Base-by-base conservation (phyloP, 805 yeast genomes). In the Candida lessepsii region DNA sequence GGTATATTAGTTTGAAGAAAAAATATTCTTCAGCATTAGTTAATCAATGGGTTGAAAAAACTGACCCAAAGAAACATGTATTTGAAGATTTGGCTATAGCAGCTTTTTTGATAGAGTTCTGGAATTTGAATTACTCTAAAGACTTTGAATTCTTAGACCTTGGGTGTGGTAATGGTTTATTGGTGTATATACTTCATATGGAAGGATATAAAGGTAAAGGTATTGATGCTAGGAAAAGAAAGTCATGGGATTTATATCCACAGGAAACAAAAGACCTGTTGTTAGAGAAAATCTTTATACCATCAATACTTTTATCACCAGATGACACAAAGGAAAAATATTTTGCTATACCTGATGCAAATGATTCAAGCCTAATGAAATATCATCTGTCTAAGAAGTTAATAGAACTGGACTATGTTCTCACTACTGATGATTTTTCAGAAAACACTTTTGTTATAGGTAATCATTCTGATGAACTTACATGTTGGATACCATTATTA, bases 71-170 rank as follows among this genome's bases (percentile, higher is more conserved):
- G 51, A 91, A 91, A 58, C 98, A 91, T 63, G 97, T 91, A 0
- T 91, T 90, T 65, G 98, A 91, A 67, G 98, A 91, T 58, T 76
- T 91, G 39, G 95, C 96, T 3, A 90, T 91, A 50, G 97, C 97
- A 1, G 96, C 97, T 0, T 91, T 91, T 51, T 68, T 91, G 45
- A 86, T 91, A 19, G 96, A 87, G 62, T 71, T 86, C 25, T 91
- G 98, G 98, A 61, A 61, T 6, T 66, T 72, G 33, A 56, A 55
- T 23, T 75, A 74, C 48, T 11, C 6, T 24, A 63, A 67, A 29
- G 64, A 63, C 3, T 80, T 84, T 51, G 82, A 81, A 51, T 91
- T 90, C 57, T 73, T 91, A 48, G 98, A 91, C 63, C 60, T 91
- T 39, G 98, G 98, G 0, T 91, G 98, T 65, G 98, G 98, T 5